Conservation (phyloP, 176 grass and related monocot genomes). For the Tuctoria greenei region DNA sequence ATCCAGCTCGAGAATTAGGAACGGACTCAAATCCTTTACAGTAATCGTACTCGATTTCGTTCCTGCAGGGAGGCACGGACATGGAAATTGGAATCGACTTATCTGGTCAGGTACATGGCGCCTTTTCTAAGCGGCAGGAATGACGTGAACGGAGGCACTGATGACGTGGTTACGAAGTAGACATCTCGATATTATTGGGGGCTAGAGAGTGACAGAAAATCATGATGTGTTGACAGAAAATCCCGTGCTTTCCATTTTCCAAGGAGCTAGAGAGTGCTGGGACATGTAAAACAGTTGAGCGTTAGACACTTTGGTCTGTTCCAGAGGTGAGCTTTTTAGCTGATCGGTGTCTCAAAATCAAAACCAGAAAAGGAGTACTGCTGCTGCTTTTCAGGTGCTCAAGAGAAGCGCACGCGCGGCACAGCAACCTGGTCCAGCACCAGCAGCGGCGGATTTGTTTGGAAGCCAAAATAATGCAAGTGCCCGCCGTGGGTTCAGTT, state of each 20-base stretch:
- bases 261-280: too few relatives aligned
- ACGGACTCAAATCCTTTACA: too few relatives aligned
- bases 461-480: background rate
- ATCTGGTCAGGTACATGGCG: background rate
- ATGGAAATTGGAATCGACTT: background rate
- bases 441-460: background rate
- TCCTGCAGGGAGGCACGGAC: background rate
- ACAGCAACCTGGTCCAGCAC: background rate
- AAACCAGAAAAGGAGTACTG: too few relatives aligned
- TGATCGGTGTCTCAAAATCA: too few relatives aligned
- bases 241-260: too few relatives aligned
- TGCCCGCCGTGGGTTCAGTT: background rate
- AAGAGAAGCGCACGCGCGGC: background rate
- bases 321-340: background rate
- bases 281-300: background rate
- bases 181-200: too few relatives aligned
- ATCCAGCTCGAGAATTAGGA: background rate
- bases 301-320: background rate
- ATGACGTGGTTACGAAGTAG: background rate
- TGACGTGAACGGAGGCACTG: background rate
- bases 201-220: too few relatives aligned
- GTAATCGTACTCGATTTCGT: too few relatives aligned
- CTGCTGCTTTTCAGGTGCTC: background rate
- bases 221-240: too few relatives aligned
- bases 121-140: background rate